These are phyloP conservation scores for Pichia kudriavzevii DNA, from an alignment of 1,139 yeast species.

Conservation along the genomic window DNA sequence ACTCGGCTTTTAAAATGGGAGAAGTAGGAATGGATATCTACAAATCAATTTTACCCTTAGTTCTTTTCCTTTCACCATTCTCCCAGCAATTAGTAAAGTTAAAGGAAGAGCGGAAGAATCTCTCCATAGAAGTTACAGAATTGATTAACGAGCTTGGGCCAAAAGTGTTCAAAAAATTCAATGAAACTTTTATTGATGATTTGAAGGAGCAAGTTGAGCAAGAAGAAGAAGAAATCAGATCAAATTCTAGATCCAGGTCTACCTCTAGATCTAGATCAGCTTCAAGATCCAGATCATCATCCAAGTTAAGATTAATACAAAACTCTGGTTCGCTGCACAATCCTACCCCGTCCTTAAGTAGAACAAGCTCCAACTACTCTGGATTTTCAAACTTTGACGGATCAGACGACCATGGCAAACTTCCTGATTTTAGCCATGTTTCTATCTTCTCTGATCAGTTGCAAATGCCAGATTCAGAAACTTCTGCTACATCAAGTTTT, in stretches of 20 bases:
- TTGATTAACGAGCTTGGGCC: constrained; percentile 60
- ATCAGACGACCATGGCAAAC: constrained; percentile 12
- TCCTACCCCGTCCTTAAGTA: constrained; percentile 5
- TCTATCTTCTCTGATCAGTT: constrained; percentile 25
- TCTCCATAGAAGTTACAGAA: constrained; percentile 47
- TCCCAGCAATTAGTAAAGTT: constrained; percentile 42
- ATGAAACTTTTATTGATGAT: constrained; percentile 17
- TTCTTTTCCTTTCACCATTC: constrained; percentile 44
- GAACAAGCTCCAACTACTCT: constrained; percentile 20
- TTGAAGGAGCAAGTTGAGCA: constrained; percentile 21
- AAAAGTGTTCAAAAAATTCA: constrained; percentile 47
- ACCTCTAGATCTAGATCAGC: constrained; percentile 13
- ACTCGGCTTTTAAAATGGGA: constrained; percentile 63
- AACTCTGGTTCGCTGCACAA: too few relatives aligned
- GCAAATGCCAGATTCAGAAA: constrained; percentile 9
- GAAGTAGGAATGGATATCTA: constrained; percentile 70
- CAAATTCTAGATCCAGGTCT: constrained; percentile 21
- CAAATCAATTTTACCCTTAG: constrained; percentile 59
- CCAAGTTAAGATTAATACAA: background rate
- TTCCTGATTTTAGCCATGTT: constrained; percentile 26
- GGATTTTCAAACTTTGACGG: constrained; percentile 22
- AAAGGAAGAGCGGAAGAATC: constrained; percentile 39
- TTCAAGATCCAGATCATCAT: constrained; percentile 14
- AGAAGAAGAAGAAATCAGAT: constrained; percentile 19
- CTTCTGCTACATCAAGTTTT: constrained; percentile 9